Evolutionary conservation across 345 rosid genomes (phyloP).

Genomic region (Syzygium aromaticum): DNA sequence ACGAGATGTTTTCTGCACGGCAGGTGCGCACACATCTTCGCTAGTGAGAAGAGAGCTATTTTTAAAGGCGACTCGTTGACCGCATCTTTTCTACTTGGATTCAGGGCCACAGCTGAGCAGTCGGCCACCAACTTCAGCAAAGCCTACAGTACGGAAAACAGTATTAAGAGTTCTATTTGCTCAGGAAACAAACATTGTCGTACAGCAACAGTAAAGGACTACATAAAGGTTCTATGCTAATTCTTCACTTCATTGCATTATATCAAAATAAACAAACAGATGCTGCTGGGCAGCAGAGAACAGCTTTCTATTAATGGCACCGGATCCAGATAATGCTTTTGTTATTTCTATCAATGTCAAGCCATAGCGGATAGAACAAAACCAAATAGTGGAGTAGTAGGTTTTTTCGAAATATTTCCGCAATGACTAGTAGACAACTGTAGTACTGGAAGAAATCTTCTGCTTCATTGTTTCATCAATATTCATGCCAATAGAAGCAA

Average conservation of each 20-base stretch:
- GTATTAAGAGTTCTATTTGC: neutral
- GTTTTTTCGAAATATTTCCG: neutral
- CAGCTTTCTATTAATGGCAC: neutral
- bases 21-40: constrained; percentile 79
- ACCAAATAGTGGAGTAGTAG: neutral
- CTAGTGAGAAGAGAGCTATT: constrained; percentile 87
- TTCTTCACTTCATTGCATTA: neutral
- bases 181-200: neutral
- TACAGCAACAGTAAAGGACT: neutral
- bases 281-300: neutral
- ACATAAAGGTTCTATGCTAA: neutral
- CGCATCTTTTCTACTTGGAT: constrained; percentile 61
- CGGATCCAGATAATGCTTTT: neutral
- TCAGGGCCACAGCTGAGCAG: constrained; percentile 58
- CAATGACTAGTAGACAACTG: neutral
- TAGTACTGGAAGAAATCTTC: neutral
- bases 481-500: neutral
- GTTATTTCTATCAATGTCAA: neutral
- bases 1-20: constrained; percentile 67
- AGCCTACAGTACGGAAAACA: constrained; percentile 38
- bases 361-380: neutral
- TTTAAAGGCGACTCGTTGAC: constrained; percentile 80
- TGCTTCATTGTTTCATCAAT: neutral
- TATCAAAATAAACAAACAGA: neutral
- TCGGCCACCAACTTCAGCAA: constrained; percentile 67